Base-by-base conservation (phyloP, 345 rosid genomes). In the Citrus reticulata region DNA sequence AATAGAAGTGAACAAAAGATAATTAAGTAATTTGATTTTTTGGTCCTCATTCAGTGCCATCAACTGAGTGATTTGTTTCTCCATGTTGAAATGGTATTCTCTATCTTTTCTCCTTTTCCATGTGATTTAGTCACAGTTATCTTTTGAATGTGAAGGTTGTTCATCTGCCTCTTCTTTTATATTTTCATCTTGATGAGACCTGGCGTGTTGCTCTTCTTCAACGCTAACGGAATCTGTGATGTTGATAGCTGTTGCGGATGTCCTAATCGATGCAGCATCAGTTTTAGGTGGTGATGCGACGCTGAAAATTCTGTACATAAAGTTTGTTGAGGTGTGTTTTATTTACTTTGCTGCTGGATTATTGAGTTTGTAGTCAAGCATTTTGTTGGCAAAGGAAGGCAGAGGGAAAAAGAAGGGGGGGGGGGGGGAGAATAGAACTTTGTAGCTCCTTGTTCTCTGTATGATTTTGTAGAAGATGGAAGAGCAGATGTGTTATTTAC, bases 181-280 rank as follows among this genome's bases (percentile, higher is more conserved):
- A 51, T 63, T 74, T 77, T 55, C 68, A 49, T 65, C 70, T 78
- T 80, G 64, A 78, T 74, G 83, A 71, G 72, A 83, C 27, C 67
- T 32, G 66, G 77, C 58, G 20, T 77, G 46, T 59, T 19, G 68
- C 71, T 54, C 55, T 67, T 81, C 80, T 77, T 76, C 55, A 65
- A 73, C 20, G 76, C 87, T 91, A 81, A 92, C 76, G 39, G 77
- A 82, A 68, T 85, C 66, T 85, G 72, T 83, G 78, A 78, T 88
- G 81, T 83, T 87, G 70, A 73, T 88, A 96, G 99, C 98, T 90
- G 97, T 94, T 81, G 98, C 97, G 86, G 98, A 96, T 81, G 98
- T 93, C 74, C 84, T 96, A 86, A 89, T 81, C 32, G 98, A 96
- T 80, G 98, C 97, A 55, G 99, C 99, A 14, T 88, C 90, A 79